Base-by-base conservation (phyloP, 306 rosid genomes). In the Bauhinia variegata region DNA sequence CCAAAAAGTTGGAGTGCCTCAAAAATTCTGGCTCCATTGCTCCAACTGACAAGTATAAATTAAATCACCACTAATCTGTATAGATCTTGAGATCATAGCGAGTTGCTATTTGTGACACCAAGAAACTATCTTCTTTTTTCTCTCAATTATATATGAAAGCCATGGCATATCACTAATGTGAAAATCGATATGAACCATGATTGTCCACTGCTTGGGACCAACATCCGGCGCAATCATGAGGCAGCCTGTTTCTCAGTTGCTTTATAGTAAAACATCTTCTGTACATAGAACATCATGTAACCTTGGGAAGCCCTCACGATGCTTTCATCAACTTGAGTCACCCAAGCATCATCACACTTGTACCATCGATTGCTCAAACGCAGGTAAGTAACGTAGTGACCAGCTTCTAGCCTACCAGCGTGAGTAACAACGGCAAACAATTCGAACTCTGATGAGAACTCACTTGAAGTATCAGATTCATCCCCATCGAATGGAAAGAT, bases 261-360 rank as follows among this genome's bases (percentile, higher is more conserved):
- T 68, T 85, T 91, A 76, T 92, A 89, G 69, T 64, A 87, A 44
- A 92, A 83, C 92, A 85, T 85, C 88, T 92, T 87, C 89, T 92
- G 98, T 74, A 89, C 92, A 79, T 92, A 89, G 78, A 92, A 92
- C 96, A 92, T 84, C 96, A 89, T 89, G 85, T 89, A 92, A 34
- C 95, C 87, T 75, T 89, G 97, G 12, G 97, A 90, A 2, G 96
- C 96, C 84, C 96, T 84, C 65, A 92, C 97, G 39, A 80, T 84
- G 80, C 65, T 86, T 72, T 92, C 95, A 63, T 82, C 92, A 62
- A 92, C 97, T 73, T 58, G 86, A 60, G 98, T 87, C 70, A 92
- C 81, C 98, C 98, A 89, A 67, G 96, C 92, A 78, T 92, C 96
- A 3, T 92, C 96, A 10, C 97, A 92, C 83, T 89, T 87, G 80